phyloP scores from a whole-genome alignment of 768 basidiomycete genomes.

The Dictyophora rubrovolvata region DNA sequence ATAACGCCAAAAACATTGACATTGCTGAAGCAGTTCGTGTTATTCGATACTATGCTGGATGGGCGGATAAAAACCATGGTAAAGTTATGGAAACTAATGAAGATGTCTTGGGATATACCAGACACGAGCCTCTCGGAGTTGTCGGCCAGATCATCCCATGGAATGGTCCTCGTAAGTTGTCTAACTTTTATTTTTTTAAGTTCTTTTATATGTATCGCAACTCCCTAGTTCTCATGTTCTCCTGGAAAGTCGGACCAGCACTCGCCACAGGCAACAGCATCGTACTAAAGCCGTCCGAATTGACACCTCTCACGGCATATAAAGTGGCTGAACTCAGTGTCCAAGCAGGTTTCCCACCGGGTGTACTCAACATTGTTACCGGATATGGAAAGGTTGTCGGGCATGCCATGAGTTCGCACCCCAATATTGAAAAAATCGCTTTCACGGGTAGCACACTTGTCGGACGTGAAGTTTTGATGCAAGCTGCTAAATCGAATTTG shows the following conservation, averaged over 20 bases:
- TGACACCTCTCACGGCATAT: slow-evolving; percentile 62
- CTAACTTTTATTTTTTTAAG: background rate
- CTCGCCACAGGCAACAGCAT: slow-evolving; percentile 70
- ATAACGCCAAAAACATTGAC: slow-evolving; percentile 38
- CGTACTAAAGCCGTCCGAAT: slow-evolving; percentile 73
- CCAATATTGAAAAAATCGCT: slow-evolving; percentile 59
- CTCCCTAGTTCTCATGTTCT: slow-evolving; percentile 41
- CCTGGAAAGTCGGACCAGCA: slow-evolving; percentile 69
- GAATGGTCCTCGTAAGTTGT: slow-evolving; percentile 46
- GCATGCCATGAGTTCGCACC: slow-evolving; percentile 55
- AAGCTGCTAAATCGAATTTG: slow-evolving; percentile 69
- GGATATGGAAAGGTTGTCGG: slow-evolving; percentile 69
- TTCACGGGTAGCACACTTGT: slow-evolving; percentile 80
- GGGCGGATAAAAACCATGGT: slow-evolving; percentile 78
- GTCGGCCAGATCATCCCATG: slow-evolving; percentile 52
- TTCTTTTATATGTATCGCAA: too few species aligned
- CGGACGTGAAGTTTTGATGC: slow-evolving; percentile 71
- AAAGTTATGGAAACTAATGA: slow-evolving; percentile 62
- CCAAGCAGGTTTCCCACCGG: slow-evolving; percentile 67
- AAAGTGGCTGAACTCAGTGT: slow-evolving; percentile 39
- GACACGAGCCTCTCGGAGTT: slow-evolving; percentile 56
- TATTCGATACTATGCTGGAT: slow-evolving; percentile 76
- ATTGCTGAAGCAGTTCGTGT: slow-evolving; percentile 34
- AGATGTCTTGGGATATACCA: slow-evolving; percentile 52
- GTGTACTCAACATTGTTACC: slow-evolving; percentile 66